Evolutionary conservation across 768 basidiomycete genomes (phyloP).

Genomic region (Pleurotus ostreatus): DNA sequence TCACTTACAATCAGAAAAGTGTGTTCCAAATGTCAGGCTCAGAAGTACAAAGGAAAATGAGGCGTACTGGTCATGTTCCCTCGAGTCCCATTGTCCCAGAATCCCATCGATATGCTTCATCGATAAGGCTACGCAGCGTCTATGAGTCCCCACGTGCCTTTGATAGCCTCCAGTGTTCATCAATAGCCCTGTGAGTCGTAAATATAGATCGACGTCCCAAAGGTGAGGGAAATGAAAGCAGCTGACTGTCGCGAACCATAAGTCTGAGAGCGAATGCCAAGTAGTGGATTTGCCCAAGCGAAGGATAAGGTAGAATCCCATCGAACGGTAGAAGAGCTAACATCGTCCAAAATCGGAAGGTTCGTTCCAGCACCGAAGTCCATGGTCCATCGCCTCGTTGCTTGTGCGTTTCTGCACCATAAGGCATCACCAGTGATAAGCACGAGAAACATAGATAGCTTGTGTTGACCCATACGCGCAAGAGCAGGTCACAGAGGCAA

Average conservation of each 20-base stretch:
- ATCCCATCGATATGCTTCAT: constrained; percentile 3
- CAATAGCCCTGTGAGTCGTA: neutral
- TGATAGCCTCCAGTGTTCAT: neutral
- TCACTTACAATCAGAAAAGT: constrained; percentile 4
- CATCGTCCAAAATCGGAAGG: constrained; percentile 3
- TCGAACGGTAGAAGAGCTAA: neutral
- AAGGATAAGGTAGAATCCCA: neutral
- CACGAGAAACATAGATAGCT: constrained; percentile 6
- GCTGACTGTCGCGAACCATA: neutral
- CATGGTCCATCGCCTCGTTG: constrained; percentile 8
- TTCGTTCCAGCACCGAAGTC: constrained; percentile 7
- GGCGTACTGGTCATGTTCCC: constrained; percentile 1
- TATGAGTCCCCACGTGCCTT: constrained; percentile 6
- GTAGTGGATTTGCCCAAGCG: neutral
- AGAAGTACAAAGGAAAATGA: constrained; percentile 7
- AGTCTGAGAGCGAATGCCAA: neutral
- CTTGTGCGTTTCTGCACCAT: constrained; percentile 5
- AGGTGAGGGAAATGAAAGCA: constrained; percentile 6
- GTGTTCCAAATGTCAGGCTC: constrained; percentile 2
- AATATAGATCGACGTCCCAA: constrained; percentile 6
- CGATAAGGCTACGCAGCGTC: constrained; percentile 4
- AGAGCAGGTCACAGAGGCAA: neutral
- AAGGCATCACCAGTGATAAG: constrained; percentile 4
- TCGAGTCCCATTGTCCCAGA: constrained; percentile 5
- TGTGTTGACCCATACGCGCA: neutral